Evolutionary conservation across 106 monocot genomes (phyloP), one percentile per base, ranked within the genome.

Genomic region (Narthecium ossifragum): DNA sequence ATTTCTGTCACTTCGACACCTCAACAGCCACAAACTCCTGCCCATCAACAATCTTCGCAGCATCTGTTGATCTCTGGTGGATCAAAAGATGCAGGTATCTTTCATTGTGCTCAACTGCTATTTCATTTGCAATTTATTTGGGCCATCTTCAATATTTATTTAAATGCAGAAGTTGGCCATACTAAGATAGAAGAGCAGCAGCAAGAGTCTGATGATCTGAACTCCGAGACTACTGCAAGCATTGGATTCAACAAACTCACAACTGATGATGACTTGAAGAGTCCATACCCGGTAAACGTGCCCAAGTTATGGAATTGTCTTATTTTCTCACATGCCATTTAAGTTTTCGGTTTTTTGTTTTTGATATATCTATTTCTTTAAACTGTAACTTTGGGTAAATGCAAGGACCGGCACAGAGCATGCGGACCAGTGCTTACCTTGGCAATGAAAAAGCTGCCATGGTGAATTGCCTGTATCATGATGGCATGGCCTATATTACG

Each of bases 181-280:
- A 30, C 59, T 7, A 81, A 91, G 63, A 52, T 60, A 30, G 90
- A 98, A 24, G 87, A 81, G 34, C 71, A 68, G 39, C 68, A 71
- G 52, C 79, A 80, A 17, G 67, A 54, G 59, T 46, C 80, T 31
- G 96, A 98, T 47, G 90, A 87, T 62, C 40, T 78, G 36, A 84
- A 61, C 66, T 64, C 28, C 22, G 86, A 90, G 50, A 32, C 75
- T 66, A 51, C 55, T 46, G 18, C 64, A 17, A 73, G 56, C 79
- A 66, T 79, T 62, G 69, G 57, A 57, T 28, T 73, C n/a, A 75
- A 73, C 51, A 90, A 80, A 61, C 67, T 59, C 39, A 70, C 51
- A 11, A 75, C 30, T 21, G 86, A 96, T 54, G 96, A 91, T 66
- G 86, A 87, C 61, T 32, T 71, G 60, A 84, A 87, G 66, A 60